A percentile compares a stretch with the other conserved stretches of the same genome.
Conservation (phyloP, 129 eudicot genomes). For the Pittosporum tobira region DNA sequence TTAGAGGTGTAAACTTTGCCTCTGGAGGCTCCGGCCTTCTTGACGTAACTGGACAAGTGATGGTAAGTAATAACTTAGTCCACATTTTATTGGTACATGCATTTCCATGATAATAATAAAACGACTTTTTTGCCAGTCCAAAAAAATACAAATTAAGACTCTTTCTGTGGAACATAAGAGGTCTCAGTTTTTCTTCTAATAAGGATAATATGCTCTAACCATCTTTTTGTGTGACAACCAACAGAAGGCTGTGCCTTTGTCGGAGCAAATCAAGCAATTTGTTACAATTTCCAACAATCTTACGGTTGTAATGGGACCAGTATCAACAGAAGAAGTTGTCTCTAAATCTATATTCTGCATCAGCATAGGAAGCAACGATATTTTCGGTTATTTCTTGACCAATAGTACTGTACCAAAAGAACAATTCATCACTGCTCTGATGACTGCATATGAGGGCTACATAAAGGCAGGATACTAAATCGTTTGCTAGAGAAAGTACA, state of each 20-base stretch:
- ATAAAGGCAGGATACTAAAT: constrained; percentile 21
- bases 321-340: constrained; percentile 20
- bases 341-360: constrained; percentile 40
- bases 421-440: constrained; percentile 23
- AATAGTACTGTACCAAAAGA: constrained; percentile 24
- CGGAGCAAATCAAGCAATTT: constrained; percentile 58
- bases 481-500: no score
- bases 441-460: constrained; percentile 30
- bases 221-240: constrained; percentile 1
- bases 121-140: no score
- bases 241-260: constrained; percentile 43
- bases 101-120: no score
- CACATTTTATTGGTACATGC: not conserved
- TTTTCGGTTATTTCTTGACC: constrained; percentile 39
- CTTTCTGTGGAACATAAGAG: no score
- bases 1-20: constrained; percentile 43
- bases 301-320: constrained; percentile 23
- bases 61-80: constrained; percentile 8
- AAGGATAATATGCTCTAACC: not conserved
- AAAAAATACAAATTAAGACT: no score
- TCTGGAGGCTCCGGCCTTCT: constrained; percentile 47
- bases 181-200: not conserved
- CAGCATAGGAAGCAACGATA: constrained; percentile 57
- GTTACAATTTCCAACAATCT: constrained; percentile 26
- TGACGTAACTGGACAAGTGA: constrained; percentile 23